Percentiles rank a stretch among this genome's conserved stretches.
Conservation (phyloP, 495 filamentous ascomycete species). For the Aspergillus bridgeri region DNA sequence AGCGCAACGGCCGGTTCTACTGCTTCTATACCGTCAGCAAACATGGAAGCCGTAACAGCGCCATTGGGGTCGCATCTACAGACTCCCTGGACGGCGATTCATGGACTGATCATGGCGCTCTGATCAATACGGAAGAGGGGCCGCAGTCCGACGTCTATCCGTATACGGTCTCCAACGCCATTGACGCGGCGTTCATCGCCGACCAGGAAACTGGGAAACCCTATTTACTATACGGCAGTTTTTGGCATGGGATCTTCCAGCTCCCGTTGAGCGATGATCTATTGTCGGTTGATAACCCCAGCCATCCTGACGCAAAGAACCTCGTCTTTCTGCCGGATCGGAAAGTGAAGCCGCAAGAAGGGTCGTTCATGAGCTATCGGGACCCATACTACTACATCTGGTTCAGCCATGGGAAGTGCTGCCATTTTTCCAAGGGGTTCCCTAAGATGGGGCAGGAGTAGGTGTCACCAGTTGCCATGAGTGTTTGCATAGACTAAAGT, state of each 20-base stretch:
- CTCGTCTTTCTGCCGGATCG: slow-evolving; percentile 28
- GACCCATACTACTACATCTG: slow-evolving; percentile 66
- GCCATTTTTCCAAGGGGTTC: slow-evolving; percentile 44
- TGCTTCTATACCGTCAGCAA: slow-evolving; percentile 68
- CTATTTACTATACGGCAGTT: slow-evolving; percentile 65
- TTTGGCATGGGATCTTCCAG: slow-evolving; percentile 71
- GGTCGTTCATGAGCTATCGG: slow-evolving; percentile 55
- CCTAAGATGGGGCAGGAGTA: slow-evolving; percentile 63
- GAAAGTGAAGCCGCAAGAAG: slow-evolving; percentile 54
- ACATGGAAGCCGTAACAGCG: slow-evolving; percentile 59
- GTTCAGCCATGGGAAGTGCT: slow-evolving; percentile 67
- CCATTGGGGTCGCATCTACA: slow-evolving; percentile 70
- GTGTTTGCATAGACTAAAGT: too few species aligned
- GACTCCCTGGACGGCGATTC: slow-evolving; percentile 50
- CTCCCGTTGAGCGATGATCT: slow-evolving; percentile 50
- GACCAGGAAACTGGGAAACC: slow-evolving; percentile 42
- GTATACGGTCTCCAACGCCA: slow-evolving; percentile 61
- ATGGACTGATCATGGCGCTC: slow-evolving; percentile 53
- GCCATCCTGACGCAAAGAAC: slow-evolving; percentile 48
- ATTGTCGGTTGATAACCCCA: slow-evolving; percentile 31
- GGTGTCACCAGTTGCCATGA: neutral
- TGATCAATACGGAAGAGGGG: slow-evolving; percentile 38
- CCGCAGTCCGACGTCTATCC: slow-evolving; percentile 45
- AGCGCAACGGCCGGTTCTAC: slow-evolving; percentile 58
- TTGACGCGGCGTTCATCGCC: slow-evolving; percentile 62